Conservation (phyloP, 2,329 filamentous ascomycete genomes). For the Clonostachys solani region DNA sequence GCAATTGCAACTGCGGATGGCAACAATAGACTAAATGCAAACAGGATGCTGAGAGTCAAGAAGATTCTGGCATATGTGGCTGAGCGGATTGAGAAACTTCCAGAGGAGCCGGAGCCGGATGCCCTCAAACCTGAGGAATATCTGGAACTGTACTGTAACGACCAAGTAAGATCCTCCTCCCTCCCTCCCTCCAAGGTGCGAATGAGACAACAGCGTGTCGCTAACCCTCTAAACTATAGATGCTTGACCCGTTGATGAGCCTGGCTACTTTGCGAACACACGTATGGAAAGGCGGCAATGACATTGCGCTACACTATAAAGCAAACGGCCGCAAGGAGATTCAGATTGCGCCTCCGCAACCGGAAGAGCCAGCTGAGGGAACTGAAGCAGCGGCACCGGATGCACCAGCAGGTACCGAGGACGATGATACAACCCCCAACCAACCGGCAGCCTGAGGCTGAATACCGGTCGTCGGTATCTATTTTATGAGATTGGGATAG, state of each 20-base stretch:
- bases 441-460: too few species aligned
- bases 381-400: slow-evolving; percentile 7
- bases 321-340: slow-evolving; percentile 78
- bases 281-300: slow-evolving; percentile 92
- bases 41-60: slow-evolving; percentile 91
- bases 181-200: background rate
- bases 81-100: slow-evolving; percentile 78
- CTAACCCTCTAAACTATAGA: slow-evolving; percentile 23
- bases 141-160: slow-evolving; percentile 90
- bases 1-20: slow-evolving; percentile 71
- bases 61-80: slow-evolving; percentile 92
- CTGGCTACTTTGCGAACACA: slow-evolving; percentile 90
- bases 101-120: slow-evolving; percentile 53
- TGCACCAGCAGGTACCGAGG: slow-evolving; percentile 1
- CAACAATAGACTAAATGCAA: slow-evolving; percentile 90
- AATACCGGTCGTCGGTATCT: too few species aligned
- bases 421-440: too few species aligned
- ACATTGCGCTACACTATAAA: slow-evolving; percentile 88
- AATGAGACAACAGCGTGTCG: background rate
- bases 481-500: too few species aligned
- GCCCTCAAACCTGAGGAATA: slow-evolving; percentile 83
- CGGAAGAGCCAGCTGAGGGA: slow-evolving; percentile 6
- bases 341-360: slow-evolving; percentile 18
- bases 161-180: slow-evolving; percentile 56
- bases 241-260: slow-evolving; percentile 79